Evolutionary conservation across 257 asterid species (phyloP).

Genomic region (Penstemon barbatus): DNA sequence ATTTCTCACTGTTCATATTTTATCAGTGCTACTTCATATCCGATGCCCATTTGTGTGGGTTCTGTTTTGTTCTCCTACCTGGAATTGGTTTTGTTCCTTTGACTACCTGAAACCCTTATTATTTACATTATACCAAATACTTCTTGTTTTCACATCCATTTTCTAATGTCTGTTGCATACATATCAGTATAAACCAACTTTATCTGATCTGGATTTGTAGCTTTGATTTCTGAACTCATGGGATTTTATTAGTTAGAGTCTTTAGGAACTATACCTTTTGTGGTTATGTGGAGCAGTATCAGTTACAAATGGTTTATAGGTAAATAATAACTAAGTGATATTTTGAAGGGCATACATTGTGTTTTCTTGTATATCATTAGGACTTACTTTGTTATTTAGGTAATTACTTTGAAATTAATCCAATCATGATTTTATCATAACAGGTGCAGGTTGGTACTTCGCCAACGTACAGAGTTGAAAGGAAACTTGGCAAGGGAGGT

Average conservation of each 20-base stretch:
- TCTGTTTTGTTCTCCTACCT: too few species aligned
- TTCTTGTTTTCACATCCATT: too few species aligned
- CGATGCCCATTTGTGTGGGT: too few species aligned
- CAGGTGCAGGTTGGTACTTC: conserved; percentile 93
- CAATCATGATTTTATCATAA: conserved; percentile 15
- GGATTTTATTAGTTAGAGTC: neutral
- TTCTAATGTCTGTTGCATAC: too few species aligned
- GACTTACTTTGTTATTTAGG: neutral
- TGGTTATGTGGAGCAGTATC: neutral
- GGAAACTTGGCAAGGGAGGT: conserved; percentile 90
- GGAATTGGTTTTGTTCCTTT: too few species aligned
- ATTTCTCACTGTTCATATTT: too few species aligned
- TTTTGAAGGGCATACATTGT: neutral
- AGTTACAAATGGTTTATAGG: neutral
- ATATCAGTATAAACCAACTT: too few species aligned
- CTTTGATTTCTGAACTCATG: too few species aligned
- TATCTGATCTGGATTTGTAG: too few species aligned
- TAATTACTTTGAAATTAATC: conserved; percentile 9
- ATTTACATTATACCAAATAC: too few species aligned
- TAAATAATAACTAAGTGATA: neutral
- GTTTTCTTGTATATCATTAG: conserved; percentile 9
- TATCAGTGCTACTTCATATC: too few species aligned
- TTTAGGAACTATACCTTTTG: neutral
- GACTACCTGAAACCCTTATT: too few species aligned
- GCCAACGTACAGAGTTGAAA: conserved; percentile 60